Conservation (phyloP, 1,139 yeast species). For the Yamadazyma buinensis region DNA sequence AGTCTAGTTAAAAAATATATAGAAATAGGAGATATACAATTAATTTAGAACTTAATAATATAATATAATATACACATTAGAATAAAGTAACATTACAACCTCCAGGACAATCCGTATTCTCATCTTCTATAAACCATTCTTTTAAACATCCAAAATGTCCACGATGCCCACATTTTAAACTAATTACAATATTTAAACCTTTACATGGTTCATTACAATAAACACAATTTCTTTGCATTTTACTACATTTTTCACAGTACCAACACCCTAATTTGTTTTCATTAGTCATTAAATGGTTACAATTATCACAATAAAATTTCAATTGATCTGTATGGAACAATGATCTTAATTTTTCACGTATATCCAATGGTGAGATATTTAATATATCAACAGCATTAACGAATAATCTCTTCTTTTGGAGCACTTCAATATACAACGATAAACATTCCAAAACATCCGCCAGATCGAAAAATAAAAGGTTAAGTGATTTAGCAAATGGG, state of each 20-base stretch:
- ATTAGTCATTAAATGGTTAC: slow-evolving; percentile 61
- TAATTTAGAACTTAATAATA: slow-evolving; percentile 24
- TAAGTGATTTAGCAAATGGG: slow-evolving; percentile 14
- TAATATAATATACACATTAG: slow-evolving; percentile 5
- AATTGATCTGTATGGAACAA: slow-evolving; percentile 12
- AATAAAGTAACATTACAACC: slow-evolving; percentile 47
- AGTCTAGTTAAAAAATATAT: slow-evolving; percentile 42
- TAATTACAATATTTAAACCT: slow-evolving; percentile 64
- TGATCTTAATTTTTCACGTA: slow-evolving; percentile 24
- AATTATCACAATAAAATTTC: slow-evolving; percentile 59
- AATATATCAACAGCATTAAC: slow-evolving; percentile 56
- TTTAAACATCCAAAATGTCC: slow-evolving; percentile 81
- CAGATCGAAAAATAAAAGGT: slow-evolving; percentile 17
- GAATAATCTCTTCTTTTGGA: slow-evolving; percentile 53
- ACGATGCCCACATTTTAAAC: slow-evolving; percentile 77
- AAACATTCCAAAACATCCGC: slow-evolving; percentile 51
- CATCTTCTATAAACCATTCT: slow-evolving; percentile 70
- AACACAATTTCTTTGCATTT: slow-evolving; percentile 64
- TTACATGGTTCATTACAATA: slow-evolving; percentile 76
- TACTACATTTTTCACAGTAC: slow-evolving; percentile 76
- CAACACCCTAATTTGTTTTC: slow-evolving; percentile 72
- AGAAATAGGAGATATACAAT: slow-evolving; percentile 37
- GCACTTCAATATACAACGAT: slow-evolving; percentile 51
- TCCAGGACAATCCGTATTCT: slow-evolving; percentile 73
- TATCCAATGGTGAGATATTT: slow-evolving; percentile 38